Conservation (phyloP, 1,284 basidiomycete species). For the Psilocybe mexicana region DNA sequence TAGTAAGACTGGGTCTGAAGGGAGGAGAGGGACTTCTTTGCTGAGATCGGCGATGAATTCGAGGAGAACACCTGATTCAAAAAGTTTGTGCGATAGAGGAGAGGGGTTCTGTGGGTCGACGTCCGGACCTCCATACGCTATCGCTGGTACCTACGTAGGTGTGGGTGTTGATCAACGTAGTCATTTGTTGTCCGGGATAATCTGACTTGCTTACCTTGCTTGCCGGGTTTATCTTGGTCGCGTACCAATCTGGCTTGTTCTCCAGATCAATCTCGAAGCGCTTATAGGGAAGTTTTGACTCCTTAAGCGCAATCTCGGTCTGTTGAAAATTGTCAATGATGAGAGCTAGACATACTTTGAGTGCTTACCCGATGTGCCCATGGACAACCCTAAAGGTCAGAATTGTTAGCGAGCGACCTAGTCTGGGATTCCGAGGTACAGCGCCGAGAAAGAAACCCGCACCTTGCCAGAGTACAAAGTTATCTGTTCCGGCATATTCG, state of each 20-base stretch:
- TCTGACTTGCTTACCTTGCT: conserved; percentile 39
- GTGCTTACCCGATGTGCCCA: conserved; percentile 46
- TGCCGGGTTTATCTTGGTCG: conserved; percentile 59
- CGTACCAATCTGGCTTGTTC: conserved; percentile 70
- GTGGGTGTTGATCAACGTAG: too few species aligned
- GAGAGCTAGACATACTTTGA: too few species aligned
- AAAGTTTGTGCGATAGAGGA: conserved; percentile 55
- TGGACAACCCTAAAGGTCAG: conserved; percentile 40
- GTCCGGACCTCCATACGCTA: conserved; percentile 60
- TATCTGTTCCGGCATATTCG: conserved; percentile 21
- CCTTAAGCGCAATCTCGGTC: conserved; percentile 59
- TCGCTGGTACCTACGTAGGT: conserved; percentile 41
- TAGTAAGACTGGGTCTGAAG: conserved; percentile 52
- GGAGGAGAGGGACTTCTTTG: conserved; percentile 42
- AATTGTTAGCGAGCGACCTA: neutral
- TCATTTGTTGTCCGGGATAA: too few species aligned
- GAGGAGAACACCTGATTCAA: conserved; percentile 62
- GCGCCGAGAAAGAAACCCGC: neutral
- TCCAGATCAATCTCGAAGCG: conserved; percentile 54
- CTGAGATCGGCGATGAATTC: conserved; percentile 64
- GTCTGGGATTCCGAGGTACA: too few species aligned
- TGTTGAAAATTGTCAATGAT: conserved; percentile 22
- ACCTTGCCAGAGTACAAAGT: conserved; percentile 25
- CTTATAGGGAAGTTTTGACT: conserved; percentile 50
- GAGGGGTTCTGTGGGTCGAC: conserved; percentile 53